phyloP scores from a whole-genome alignment of 345 rosid species.

The Chamaenerion angustifolium region DNA sequence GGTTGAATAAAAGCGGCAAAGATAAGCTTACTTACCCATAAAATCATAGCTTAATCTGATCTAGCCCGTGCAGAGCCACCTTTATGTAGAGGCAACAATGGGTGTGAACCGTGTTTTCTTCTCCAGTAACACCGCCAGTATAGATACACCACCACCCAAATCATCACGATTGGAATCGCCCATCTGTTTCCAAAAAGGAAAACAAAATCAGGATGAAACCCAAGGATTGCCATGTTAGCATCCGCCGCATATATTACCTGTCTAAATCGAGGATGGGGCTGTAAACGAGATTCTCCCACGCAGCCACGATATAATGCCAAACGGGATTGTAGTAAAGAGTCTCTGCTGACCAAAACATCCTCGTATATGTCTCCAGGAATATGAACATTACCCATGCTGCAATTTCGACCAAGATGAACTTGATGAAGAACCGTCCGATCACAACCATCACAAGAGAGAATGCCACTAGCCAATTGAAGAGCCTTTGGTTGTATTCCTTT shows the following conservation, averaged over 20 bases:
- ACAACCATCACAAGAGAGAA: slow-evolving; percentile 94
- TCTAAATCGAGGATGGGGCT: slow-evolving; percentile 90
- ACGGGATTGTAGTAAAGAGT: slow-evolving; percentile 84
- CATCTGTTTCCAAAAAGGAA: slow-evolving; percentile 41
- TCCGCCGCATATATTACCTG: slow-evolving; percentile 34
- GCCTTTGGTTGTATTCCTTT: slow-evolving; percentile 89
- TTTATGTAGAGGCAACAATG: slow-evolving; percentile 63
- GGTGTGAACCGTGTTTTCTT: slow-evolving; percentile 55
- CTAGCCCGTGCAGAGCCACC: slow-evolving; percentile 49
- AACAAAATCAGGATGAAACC: neutral
- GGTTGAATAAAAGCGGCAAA: too few relatives aligned
- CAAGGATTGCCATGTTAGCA: neutral
- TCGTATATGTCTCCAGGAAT: slow-evolving; percentile 90
- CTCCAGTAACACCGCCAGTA: slow-evolving; percentile 84
- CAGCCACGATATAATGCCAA: slow-evolving; percentile 81
- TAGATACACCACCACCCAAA: slow-evolving; percentile 32
- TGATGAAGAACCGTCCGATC: slow-evolving; percentile 77
- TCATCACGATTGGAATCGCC: slow-evolving; percentile 63
- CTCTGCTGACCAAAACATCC: slow-evolving; percentile 97
- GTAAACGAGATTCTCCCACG: slow-evolving; percentile 91
- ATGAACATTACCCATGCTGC: slow-evolving; percentile 90
- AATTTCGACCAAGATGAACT: slow-evolving; percentile 81
- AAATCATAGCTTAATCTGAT: slow-evolving; percentile 37
- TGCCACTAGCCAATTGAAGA: slow-evolving; percentile 95
- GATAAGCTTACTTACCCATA: slow-evolving; percentile 20